These are phyloP conservation scores for Nothopassalora personata DNA, from an alignment of 2,329 filamentous ascomycete genomes.

Conservation along the genomic window DNA sequence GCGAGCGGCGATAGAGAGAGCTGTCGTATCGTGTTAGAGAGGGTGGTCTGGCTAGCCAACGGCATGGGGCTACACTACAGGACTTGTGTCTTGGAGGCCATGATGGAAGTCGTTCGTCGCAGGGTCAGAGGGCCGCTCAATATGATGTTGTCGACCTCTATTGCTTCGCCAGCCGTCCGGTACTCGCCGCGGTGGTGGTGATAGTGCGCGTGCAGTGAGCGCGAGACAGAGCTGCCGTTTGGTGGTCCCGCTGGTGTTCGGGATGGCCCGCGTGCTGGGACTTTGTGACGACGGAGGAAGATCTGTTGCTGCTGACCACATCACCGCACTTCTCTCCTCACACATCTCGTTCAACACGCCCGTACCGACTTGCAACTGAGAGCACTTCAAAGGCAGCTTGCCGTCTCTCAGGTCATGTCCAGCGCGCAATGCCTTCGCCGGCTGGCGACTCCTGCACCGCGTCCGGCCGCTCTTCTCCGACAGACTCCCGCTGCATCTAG, in stretches of 20 bases:
- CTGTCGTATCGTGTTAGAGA: slow-evolving; percentile 35
- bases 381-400: slow-evolving; percentile 25
- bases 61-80: slow-evolving; percentile 21
- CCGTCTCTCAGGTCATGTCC: slow-evolving; percentile 32
- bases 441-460: slow-evolving; percentile 25
- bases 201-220: not conserved
- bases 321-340: slow-evolving; percentile 5
- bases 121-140: slow-evolving; percentile 2
- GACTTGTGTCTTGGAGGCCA: slow-evolving; percentile 37
- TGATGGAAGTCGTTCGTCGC: slow-evolving; percentile 15
- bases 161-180: not conserved
- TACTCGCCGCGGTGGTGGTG: not conserved
- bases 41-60: slow-evolving; percentile 3
- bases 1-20: slow-evolving; percentile 78
- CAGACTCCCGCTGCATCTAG: slow-evolving; percentile 22
- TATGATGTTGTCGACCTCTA: not conserved
- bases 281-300: slow-evolving; percentile 2
- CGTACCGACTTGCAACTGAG: slow-evolving; percentile 11
- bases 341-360: slow-evolving; percentile 4
- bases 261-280: not conserved
- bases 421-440: slow-evolving; percentile 37
- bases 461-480: slow-evolving; percentile 27
- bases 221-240: not conserved
- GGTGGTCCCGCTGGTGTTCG: not conserved
- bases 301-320: slow-evolving; percentile 8